Evolutionary conservation across 192 early-diverging fungal genomes (phyloP), one percentile per base, ranked within the genome.

Genomic region (Diversispora eburnea): DNA sequence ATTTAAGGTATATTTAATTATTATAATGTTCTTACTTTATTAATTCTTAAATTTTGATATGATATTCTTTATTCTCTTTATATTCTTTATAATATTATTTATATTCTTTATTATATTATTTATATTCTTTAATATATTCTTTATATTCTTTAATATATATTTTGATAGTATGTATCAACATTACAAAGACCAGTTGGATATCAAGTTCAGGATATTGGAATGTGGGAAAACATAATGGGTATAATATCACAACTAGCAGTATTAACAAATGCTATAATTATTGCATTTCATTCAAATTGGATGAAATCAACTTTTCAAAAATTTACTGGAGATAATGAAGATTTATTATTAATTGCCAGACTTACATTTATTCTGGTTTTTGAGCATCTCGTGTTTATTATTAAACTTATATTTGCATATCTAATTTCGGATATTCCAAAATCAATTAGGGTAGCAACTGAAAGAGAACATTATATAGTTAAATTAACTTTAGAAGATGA

Each of bases 241-340:
- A 6, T 80, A 12, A 17, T 83, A 48, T 77, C 82, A 3, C 51
- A 77, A 13, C 62, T 83, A 15, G 73, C 82, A 7, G 82, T 80
- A 9, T 61, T 81, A 52, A 74, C 82, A 3, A 83, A 83, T 46
- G 82, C 77, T 0, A 65, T 66, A 41, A 43, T 83, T 61, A 75
- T 83, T 20, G 79, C 82, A 20, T 83, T 81, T 74, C 82, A 75
- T 62, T 83, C 82, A 0, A 67, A 25, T 0, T 83, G 77, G 74
- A 77, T 83, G 82, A 20, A 67, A 3, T 15, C 25, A 0, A 22
- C 75, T 33, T 73, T 83, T 4, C 66, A 73, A 47, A 47, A n/a
- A 15, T 9, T 12, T 17, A 25, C 74, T 10, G 55, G 65, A 3
- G 72, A 75, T 61, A 46, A 73, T 3, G 25, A 61, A 5, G 5